A percentile compares a stretch with the other conserved stretches of the same genome.
Evolutionary conservation across 257 asterid species (phyloP).

Genomic region (Nicotiana otophora): DNA sequence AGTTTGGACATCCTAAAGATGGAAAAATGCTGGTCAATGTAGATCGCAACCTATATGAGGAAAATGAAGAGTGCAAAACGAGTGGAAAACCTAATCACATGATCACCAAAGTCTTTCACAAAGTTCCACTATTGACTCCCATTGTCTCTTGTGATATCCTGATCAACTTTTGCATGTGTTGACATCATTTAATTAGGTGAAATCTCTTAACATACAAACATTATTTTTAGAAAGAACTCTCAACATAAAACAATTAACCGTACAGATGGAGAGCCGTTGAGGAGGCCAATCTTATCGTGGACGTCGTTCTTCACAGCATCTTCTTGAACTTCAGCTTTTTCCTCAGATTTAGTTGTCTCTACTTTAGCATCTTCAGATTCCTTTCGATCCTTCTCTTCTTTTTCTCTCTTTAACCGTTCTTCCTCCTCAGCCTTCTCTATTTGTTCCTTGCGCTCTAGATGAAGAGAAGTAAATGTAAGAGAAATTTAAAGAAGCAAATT

Average conservation of each 20-base stretch:
- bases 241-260: slow-evolving; percentile 29
- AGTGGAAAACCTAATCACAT: not conserved
- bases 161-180: not conserved
- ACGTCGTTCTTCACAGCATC: slow-evolving; percentile 35
- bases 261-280: slow-evolving; percentile 36
- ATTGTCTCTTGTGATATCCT: not conserved
- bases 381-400: slow-evolving; percentile 63
- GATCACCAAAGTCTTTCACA: not conserved
- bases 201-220: no score
- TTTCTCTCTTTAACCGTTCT: slow-evolving; percentile 72
- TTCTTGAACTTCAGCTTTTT: slow-evolving; percentile 32
- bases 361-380: slow-evolving; percentile 50
- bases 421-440: slow-evolving; percentile 91
- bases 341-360: slow-evolving; percentile 34
- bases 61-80: not conserved
- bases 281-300: slow-evolving; percentile 36
- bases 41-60: not conserved
- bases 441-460: slow-evolving; percentile 73
- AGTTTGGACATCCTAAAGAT: not conserved
- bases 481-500: not conserved
- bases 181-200: not conserved
- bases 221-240: not conserved
- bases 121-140: not conserved
- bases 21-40: not conserved
- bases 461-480: not conserved